Base-by-base conservation (phyloP, 495 filamentous ascomycete species). In the Hapsidospora chrysogenum region DNA sequence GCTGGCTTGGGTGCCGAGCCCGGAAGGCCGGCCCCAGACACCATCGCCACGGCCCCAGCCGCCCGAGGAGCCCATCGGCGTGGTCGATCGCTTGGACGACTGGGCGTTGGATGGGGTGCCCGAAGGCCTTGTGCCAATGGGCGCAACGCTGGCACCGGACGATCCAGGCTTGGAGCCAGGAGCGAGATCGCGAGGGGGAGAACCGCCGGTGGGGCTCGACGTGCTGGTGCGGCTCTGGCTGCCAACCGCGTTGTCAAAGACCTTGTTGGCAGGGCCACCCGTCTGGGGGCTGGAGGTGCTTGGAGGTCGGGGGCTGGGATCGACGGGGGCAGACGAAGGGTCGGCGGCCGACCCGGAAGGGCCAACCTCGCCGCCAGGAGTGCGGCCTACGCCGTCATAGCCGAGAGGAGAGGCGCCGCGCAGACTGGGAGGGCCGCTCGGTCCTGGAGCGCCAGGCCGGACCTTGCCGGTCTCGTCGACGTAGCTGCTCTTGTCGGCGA, bases 111-210 rank as follows among this genome's bases (percentile, higher is more conserved):
- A 3, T 1, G 46, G 36, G 16, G 47, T 59, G 28, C 61, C 65
- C 17, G 66, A 59, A 0, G 86, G 89, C 19, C 89, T 77, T 32
- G 92, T 93, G 26, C 89, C 89, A 45, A 97, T 97, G 16, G 89
- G 87, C 11, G 86, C 87, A 14, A 95, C 84, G 14, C 72, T 63
- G 21, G 74, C 64, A 29, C 72, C 68, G 21, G 46, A 43, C 37
- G 57, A 58, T 19, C 49, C 49, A 4, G 57, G 43, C 39, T 73
- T 71, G 25, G 59, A 62, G 15, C 59, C 71, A 14, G 66, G 58
- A 8, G 61, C 56, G 13, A 61, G 57, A 44, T 78, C 70, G 40
- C 76, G 74, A 30, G 85, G 83, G 9, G 86, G 82, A 5, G 85
- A 92, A n/a, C 74, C 84, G 41, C 78, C 75, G 20, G 10, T 27